Evolutionary conservation across 768 basidiomycete species (phyloP).

Genomic region (Collybia sp.): DNA sequence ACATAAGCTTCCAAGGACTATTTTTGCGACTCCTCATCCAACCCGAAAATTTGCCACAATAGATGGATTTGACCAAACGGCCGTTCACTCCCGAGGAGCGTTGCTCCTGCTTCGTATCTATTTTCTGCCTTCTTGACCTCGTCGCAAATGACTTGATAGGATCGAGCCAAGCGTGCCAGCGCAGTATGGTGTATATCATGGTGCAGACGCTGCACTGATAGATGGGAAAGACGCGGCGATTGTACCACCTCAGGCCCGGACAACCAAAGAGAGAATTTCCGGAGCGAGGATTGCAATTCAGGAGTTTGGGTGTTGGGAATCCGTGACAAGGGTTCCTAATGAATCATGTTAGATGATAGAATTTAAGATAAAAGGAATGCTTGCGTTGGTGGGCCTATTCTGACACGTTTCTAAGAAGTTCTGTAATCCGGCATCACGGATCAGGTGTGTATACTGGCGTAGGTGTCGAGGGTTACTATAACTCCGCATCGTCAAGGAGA

Average conservation of each 20-base stretch:
- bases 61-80: slow-evolving; percentile 78
- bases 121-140: slow-evolving; percentile 73
- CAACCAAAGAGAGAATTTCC: slow-evolving; percentile 79
- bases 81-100: slow-evolving; percentile 75
- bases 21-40: slow-evolving; percentile 37
- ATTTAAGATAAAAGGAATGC: slow-evolving; percentile 7
- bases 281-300: slow-evolving; percentile 58
- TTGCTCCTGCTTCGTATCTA: slow-evolving; percentile 87
- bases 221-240: slow-evolving; percentile 71
- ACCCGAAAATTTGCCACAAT: slow-evolving; percentile 74
- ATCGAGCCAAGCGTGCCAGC: slow-evolving; percentile 57
- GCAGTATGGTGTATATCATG: slow-evolving; percentile 73
- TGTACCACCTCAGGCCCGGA: slow-evolving; percentile 77
- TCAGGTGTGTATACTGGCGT: slow-evolving; percentile 42
- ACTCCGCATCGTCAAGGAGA: not conserved
- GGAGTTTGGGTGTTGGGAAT: slow-evolving; percentile 62
- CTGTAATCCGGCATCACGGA: slow-evolving; percentile 50
- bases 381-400: slow-evolving; percentile 33
- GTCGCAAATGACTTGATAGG: slow-evolving; percentile 73
- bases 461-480: not conserved
- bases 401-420: slow-evolving; percentile 40
- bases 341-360: not conserved
- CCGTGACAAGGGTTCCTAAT: slow-evolving; percentile 68
- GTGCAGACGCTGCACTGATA: slow-evolving; percentile 65
- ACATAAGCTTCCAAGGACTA: no score